Evolutionary conservation across 2,329 filamentous ascomycete genomes (phyloP).

Genomic region (Botrytis galanthina): DNA sequence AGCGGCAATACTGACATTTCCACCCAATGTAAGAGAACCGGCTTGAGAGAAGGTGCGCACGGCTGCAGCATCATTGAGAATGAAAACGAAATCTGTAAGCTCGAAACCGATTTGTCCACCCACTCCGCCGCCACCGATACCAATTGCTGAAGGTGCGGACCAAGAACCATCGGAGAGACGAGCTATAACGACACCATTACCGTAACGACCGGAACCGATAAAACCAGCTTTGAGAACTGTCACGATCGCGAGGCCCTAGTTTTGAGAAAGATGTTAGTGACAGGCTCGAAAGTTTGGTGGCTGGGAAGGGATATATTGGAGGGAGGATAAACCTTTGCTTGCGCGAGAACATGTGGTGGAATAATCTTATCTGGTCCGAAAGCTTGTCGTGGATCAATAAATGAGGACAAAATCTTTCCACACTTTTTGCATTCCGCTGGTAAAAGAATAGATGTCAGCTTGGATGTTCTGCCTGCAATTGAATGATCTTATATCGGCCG

Average conservation of each 20-base stretch:
- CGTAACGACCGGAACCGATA: slow-evolving; percentile 77
- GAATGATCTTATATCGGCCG: slow-evolving; percentile 15
- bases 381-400: slow-evolving; percentile 87
- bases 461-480: neutral
- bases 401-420: slow-evolving; percentile 90
- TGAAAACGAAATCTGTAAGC: slow-evolving; percentile 94
- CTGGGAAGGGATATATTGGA: neutral
- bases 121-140: slow-evolving; percentile 76
- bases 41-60: slow-evolving; percentile 93
- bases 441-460: slow-evolving; percentile 20
- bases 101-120: slow-evolving; percentile 87
- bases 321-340: slow-evolving; percentile 69
- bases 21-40: slow-evolving; percentile 87
- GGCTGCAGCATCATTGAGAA: slow-evolving; percentile 85
- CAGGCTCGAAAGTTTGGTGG: neutral
- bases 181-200: slow-evolving; percentile 78
- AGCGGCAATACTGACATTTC: slow-evolving; percentile 93
- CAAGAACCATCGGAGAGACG: slow-evolving; percentile 73
- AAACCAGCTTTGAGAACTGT: slow-evolving; percentile 87
- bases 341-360: slow-evolving; percentile 81
- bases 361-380: slow-evolving; percentile 98
- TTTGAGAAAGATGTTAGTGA: slow-evolving; percentile 20
- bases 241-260: slow-evolving; percentile 75
- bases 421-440: slow-evolving; percentile 96
- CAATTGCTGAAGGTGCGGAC: slow-evolving; percentile 80